Conservation (phyloP, 2,329 filamentous ascomycete species). For the Paecilomyces variotii region DNA sequence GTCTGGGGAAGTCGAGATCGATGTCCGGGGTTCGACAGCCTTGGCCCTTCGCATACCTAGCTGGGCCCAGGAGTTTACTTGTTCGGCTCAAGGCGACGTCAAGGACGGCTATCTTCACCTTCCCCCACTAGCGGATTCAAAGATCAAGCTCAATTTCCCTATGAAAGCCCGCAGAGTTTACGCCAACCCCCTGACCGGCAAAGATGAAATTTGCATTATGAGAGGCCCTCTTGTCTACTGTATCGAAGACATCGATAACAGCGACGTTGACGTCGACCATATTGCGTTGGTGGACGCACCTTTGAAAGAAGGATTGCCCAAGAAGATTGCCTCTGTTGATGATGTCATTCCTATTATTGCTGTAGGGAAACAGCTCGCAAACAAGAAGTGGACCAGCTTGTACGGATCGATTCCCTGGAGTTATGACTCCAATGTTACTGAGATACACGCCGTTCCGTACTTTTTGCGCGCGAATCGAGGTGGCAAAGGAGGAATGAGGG, state of each 20-base stretch:
- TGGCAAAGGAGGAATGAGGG: slow-evolving; percentile 48
- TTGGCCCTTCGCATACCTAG: slow-evolving; percentile 47
- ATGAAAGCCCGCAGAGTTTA: slow-evolving; percentile 40
- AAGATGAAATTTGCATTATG: slow-evolving; percentile 45
- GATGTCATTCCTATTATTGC: neutral
- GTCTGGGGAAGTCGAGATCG: slow-evolving; percentile 45
- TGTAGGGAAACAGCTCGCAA: slow-evolving; percentile 2
- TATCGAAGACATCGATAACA: slow-evolving; percentile 51
- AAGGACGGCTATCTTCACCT: slow-evolving; percentile 45
- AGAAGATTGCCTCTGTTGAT: neutral
- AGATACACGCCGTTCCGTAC: slow-evolving; percentile 47
- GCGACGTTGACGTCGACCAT: neutral
- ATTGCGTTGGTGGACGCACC: slow-evolving; percentile 43
- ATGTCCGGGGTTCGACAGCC: slow-evolving; percentile 26
- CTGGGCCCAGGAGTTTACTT: slow-evolving; percentile 29
- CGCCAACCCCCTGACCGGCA: slow-evolving; percentile 46
- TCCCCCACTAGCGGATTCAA: slow-evolving; percentile 25
- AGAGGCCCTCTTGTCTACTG: slow-evolving; percentile 55
- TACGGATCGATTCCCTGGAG: neutral
- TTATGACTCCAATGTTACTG: slow-evolving; percentile 1
- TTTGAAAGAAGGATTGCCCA: slow-evolving; percentile 22
- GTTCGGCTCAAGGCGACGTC: slow-evolving; percentile 11
- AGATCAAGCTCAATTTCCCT: slow-evolving; percentile 36
- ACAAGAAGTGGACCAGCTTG: neutral
- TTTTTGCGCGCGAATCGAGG: slow-evolving; percentile 48